Percentiles rank a stretch among this genome's conserved stretches.
These are phyloP conservation scores for Cadophora malorum DNA, from an alignment of 2,329 filamentous ascomycete genomes.

Conservation along the genomic window DNA sequence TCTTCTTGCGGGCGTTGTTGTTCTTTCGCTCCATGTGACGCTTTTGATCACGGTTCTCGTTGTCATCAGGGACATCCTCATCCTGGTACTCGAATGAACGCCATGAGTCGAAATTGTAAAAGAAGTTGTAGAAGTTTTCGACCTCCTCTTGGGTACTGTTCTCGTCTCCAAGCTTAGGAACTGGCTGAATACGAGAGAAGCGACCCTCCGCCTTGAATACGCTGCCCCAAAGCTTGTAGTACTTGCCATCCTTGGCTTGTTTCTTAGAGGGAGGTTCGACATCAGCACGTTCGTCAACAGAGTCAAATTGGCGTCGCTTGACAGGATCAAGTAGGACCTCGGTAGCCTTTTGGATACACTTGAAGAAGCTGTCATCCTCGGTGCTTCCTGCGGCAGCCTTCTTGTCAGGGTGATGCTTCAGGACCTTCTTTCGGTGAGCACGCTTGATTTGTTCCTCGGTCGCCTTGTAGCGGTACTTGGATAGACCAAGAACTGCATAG, in stretches of 20 bases:
- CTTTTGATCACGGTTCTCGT: conserved; percentile 99
- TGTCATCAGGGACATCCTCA: conserved; percentile 98
- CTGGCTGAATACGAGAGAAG: conserved; percentile 90
- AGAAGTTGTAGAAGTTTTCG: conserved; percentile 98
- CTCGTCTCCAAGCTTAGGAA: conserved; percentile 84
- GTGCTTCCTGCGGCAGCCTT: conserved; percentile 86
- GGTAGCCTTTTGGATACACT: conserved; percentile 98
- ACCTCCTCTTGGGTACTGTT: conserved; percentile 88
- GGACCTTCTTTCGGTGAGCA: conserved; percentile 98
- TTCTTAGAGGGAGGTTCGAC: conserved; percentile 94
- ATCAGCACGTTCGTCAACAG: conserved; percentile 91
- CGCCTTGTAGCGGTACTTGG: conserved; percentile 89
- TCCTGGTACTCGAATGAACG: conserved; percentile 97
- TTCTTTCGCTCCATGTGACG: conserved; percentile 99
- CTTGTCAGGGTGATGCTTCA: conserved; percentile 99
- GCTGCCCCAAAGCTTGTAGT: conserved; percentile 91
- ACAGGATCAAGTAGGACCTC: conserved; percentile 91
- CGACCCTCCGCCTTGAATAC: conserved; percentile 92
- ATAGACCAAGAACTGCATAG: conserved; percentile 93
- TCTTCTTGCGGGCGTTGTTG: conserved; percentile 96
- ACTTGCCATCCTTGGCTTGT: conserved; percentile 83
- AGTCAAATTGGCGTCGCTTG: conserved; percentile 95
- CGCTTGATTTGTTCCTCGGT: conserved; percentile 99
- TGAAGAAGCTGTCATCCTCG: conserved; percentile 99
- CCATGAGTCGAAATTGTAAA: conserved; percentile 99